These are phyloP conservation scores for Schizothecium vesticola DNA, from an alignment of 495 filamentous ascomycete species.

Conservation along the genomic window DNA sequence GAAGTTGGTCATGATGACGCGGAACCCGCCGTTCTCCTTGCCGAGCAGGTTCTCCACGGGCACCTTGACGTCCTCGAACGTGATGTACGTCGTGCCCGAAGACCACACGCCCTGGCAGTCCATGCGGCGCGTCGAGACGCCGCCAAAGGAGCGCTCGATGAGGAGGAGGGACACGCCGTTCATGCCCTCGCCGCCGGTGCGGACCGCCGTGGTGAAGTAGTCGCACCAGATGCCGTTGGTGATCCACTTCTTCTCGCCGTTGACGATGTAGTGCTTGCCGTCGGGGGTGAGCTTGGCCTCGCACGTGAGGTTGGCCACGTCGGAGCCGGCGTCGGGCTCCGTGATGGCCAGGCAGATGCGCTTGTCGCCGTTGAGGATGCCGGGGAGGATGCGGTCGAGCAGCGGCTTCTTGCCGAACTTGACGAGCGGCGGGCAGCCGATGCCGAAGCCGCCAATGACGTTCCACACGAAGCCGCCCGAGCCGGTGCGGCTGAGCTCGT, in stretches of 20 bases:
- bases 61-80: slow-evolving; percentile 97
- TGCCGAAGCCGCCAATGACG: slow-evolving; percentile 88
- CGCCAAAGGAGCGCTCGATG: slow-evolving; percentile 68
- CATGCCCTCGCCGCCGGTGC: slow-evolving; percentile 83
- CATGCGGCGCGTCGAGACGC: slow-evolving; percentile 90
- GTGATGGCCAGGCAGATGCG: slow-evolving; percentile 70
- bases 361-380: slow-evolving; percentile 86
- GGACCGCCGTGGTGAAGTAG: slow-evolving; percentile 95
- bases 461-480: slow-evolving; percentile 99
- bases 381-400: slow-evolving; percentile 71
- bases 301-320: slow-evolving; percentile 92
- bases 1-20: slow-evolving; percentile 98
- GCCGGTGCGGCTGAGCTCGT: slow-evolving; percentile 82
- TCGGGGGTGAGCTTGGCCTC: slow-evolving; percentile 90
- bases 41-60: slow-evolving; percentile 96
- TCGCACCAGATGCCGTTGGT: slow-evolving; percentile 95
- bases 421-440: slow-evolving; percentile 84
- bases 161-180: slow-evolving; percentile 84
- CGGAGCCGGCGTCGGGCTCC: slow-evolving; percentile 55
- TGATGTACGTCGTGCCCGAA: slow-evolving; percentile 91
- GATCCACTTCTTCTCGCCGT: slow-evolving; percentile 99
- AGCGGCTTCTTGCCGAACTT: slow-evolving; percentile 88
- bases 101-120: slow-evolving; percentile 98
- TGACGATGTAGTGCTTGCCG: slow-evolving; percentile 98
- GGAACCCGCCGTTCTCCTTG: slow-evolving; percentile 98